Evolutionary conservation across 371 early-diverging fungal species (phyloP).

Genomic region (Conidiobolus coronatus): DNA sequence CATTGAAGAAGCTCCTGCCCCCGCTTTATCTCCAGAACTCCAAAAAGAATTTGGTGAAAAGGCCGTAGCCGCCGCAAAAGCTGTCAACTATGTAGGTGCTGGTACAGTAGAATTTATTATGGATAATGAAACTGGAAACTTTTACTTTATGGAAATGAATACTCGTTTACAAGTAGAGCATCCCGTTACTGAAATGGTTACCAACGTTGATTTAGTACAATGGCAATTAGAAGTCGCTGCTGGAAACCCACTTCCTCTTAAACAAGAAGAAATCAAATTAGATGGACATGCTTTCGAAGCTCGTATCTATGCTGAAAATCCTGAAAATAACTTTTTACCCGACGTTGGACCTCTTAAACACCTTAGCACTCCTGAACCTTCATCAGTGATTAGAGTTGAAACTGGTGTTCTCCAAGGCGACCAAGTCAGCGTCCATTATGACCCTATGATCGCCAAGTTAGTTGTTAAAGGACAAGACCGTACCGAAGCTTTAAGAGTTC

Average conservation of each 20-base stretch:
- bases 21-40: conserved; percentile 43
- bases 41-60: conserved; percentile 59
- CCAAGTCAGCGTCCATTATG: conserved; percentile 79
- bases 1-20: conserved; percentile 83
- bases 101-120: conserved; percentile 96
- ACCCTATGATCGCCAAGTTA: conserved; percentile 94
- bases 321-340: conserved; percentile 72
- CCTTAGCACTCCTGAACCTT: conserved; percentile 36
- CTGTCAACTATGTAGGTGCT: conserved; percentile 78
- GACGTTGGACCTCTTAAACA: conserved; percentile 75
- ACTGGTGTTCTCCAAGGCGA: conserved; percentile 86
- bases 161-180: conserved; percentile 93
- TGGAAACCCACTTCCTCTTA: conserved; percentile 50
- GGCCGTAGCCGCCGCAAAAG: conserved; percentile 81
- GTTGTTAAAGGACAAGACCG: conserved; percentile 73
- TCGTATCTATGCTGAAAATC: conserved; percentile 94
- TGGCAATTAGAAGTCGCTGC: conserved; percentile 79
- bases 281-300: conserved; percentile 91
- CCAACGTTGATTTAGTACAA: conserved; percentile 77
- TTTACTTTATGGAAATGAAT: conserved; percentile 98
- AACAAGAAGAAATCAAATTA: conserved; percentile 41
- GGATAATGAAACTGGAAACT: conserved; percentile 62
- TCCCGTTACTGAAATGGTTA: conserved; percentile 93
- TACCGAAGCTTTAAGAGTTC: conserved; percentile 51
- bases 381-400: conserved; percentile 52